A percentile compares a stretch with the other conserved stretches of the same genome.
These are phyloP conservation scores for Nemania sp. DNA, from an alignment of 2,329 filamentous ascomycete genomes.

Conservation along the genomic window DNA sequence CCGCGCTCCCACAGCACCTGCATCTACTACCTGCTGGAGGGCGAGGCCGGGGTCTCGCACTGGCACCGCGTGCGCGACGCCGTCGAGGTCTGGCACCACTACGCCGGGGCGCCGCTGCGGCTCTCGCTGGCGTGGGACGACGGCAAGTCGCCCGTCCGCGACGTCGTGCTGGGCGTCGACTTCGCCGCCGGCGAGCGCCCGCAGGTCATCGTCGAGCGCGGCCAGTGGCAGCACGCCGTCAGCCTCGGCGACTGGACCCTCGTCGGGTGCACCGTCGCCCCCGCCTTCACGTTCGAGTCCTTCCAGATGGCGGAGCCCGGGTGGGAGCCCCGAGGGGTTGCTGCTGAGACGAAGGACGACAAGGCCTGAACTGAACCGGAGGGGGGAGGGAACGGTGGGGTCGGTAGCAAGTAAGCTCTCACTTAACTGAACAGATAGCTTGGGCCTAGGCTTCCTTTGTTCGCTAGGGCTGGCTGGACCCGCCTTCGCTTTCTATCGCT, in stretches of 20 bases:
- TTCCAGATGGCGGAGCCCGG: constrained; percentile 37
- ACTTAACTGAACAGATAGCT: no score
- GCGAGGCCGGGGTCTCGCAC: constrained; percentile 46
- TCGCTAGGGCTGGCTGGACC: no score
- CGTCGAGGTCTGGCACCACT: constrained; percentile 58
- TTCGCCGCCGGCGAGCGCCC: constrained; percentile 47
- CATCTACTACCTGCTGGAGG: constrained; percentile 59
- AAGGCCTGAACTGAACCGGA: background rate
- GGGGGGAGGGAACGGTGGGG: no score
- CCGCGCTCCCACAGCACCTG: constrained; percentile 51
- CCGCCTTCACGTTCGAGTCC: constrained; percentile 35
- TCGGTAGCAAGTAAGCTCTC: no score
- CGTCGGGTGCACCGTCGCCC: constrained; percentile 44
- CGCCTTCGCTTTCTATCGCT: no score
- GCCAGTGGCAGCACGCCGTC: constrained; percentile 53
- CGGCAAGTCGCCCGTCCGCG: constrained; percentile 44
- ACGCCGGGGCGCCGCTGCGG: constrained; percentile 54
- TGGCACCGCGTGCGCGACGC: constrained; percentile 56
- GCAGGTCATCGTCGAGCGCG: constrained; percentile 47
- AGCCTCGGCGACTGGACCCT: constrained; percentile 54
- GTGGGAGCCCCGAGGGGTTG: constrained; percentile 31
- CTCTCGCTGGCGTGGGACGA: constrained; percentile 51
- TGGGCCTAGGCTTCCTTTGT: no score
- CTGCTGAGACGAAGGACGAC: background rate
- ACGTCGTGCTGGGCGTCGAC: constrained; percentile 47